Base-by-base conservation (phyloP, 1,139 yeast species). In the Lodderomyces margitis region DNA sequence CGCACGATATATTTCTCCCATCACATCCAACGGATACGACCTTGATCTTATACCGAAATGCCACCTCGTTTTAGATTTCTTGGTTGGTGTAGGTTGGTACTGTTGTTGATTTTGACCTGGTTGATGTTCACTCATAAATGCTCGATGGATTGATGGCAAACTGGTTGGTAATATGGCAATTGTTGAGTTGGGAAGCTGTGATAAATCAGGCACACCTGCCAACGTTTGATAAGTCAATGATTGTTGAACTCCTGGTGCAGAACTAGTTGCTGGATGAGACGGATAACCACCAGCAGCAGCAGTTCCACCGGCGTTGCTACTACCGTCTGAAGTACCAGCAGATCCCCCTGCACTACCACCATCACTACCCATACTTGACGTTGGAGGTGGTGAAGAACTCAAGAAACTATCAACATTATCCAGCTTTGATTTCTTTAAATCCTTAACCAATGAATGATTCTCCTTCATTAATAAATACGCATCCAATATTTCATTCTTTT, bases 1-100 rank as follows among this genome's bases (percentile, higher is more conserved):
- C 0, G 98, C 98, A 36, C 97, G 75, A 64, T 94, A 92, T 33
- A 92, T 91, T 59, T 94, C 99, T 21, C 98, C 97, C 98, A 92
- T 92, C 7, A 92, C 98, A 61, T 92, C 99, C 51, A 92, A 72
- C 28, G 99, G 98, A 59, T 92, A 92, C 1, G 97, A 88, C 55
- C 98, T 77, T 8, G 97, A 88, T 57, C 99, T 75, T 47, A 92
- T 92, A 47, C 99, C 99, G 59, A 94, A 94, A 70, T 92, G 98
- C 99, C 99, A 92, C 64, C 96, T 81, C 8, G 96, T 88, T 62
- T 88, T 92, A 52, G 92, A 86, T 59, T 87, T 88, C 59, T 89
- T 89, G 33, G 85, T 75, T 9, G 87, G 75, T 21, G 27, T 40
- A 17, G 85, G 78, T 1, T 96, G 95, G 42, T 80, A 80, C 35